Conservation (phyloP, 2,329 filamentous ascomycete species). For the Chrysoporthe puriensis region DNA sequence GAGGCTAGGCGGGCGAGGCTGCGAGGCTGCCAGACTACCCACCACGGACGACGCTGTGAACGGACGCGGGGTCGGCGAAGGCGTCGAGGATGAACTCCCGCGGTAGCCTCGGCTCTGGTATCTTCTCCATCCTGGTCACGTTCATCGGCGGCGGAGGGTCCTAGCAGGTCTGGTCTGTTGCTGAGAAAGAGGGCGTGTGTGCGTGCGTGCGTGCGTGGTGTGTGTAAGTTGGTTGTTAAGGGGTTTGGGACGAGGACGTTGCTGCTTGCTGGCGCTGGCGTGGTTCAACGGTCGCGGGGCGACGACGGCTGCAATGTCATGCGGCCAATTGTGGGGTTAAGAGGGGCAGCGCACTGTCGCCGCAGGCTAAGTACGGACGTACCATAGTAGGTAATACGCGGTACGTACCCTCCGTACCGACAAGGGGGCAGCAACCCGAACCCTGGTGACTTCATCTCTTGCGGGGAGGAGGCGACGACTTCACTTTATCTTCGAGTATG, state of each 20-base stretch:
- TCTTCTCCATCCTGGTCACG: constrained; percentile 9
- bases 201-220: background rate
- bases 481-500: too few species aligned
- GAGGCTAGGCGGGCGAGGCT: background rate
- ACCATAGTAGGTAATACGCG: too few species aligned
- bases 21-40: constrained; percentile 25
- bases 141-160: background rate
- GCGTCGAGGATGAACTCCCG: constrained; percentile 94
- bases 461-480: too few species aligned
- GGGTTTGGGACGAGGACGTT: too few species aligned
- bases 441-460: background rate
- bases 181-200: background rate
- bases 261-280: too few species aligned
- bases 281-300: too few species aligned
- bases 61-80: constrained; percentile 86
- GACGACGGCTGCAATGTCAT: too few species aligned
- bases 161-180: background rate
- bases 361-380: too few species aligned
- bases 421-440: background rate
- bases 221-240: background rate
- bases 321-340: too few species aligned
- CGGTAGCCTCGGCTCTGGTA: constrained; percentile 37
- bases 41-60: constrained; percentile 95
- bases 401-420: too few species aligned
- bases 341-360: too few species aligned